phyloP scores from a whole-genome alignment of 345 rosid genomes.

The Brassica juncea region DNA sequence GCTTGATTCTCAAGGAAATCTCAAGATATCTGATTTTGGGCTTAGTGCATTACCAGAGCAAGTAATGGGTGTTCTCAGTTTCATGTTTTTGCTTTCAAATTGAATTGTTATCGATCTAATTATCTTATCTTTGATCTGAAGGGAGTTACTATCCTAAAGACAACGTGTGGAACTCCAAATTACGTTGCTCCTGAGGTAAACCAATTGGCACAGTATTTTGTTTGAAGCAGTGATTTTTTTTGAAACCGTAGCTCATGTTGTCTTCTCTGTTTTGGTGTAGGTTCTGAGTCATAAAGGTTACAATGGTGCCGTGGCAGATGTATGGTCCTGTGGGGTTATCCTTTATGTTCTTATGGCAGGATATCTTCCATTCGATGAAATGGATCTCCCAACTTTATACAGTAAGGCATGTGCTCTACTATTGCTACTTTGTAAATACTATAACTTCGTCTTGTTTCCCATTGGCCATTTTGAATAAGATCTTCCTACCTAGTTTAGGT shows the following conservation, averaged over 20 bases:
- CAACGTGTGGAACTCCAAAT: constrained; percentile 97
- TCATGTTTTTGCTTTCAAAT: neutral
- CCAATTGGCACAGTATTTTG: neutral
- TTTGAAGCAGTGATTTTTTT: neutral
- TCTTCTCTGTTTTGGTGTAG: constrained; percentile 43
- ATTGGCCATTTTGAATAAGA: neutral
- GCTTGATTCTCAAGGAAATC: constrained; percentile 87
- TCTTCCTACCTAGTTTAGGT: neutral
- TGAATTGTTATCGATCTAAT: neutral
- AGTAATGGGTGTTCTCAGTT: constrained; percentile 45
- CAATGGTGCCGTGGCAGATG: constrained; percentile 91
- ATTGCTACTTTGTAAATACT: constrained; percentile 17
- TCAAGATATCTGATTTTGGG: constrained; percentile 95
- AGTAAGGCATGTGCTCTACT: constrained; percentile 71
- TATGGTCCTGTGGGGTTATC: constrained; percentile 97
- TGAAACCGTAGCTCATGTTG: constrained; percentile 7
- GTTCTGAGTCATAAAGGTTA: constrained; percentile 98
- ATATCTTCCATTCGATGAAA: constrained; percentile 97
- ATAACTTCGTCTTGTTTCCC: neutral
- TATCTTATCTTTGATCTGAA: constrained; percentile 24
- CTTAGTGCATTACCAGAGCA: constrained; percentile 85
- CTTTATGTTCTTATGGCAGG: constrained; percentile 96
- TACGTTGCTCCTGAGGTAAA: constrained; percentile 98
- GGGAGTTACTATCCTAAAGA: constrained; percentile 86
- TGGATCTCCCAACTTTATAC: constrained; percentile 90